phyloP scores from a whole-genome alignment of 192 early-diverging fungal genomes.

The Umbelopsis vinacea region DNA sequence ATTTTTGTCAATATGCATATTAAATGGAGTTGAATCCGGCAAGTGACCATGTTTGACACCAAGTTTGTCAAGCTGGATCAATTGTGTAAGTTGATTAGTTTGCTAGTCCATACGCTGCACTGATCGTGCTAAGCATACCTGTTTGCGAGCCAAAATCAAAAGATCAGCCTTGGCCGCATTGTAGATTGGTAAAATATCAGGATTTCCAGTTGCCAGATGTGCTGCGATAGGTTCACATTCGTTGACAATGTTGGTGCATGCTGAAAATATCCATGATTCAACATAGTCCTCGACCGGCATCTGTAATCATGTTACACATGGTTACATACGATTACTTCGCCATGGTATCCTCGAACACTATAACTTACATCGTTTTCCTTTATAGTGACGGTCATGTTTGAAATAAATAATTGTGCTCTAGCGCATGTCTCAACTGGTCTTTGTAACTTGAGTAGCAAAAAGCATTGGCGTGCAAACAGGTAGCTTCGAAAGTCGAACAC shows the following conservation, averaged over 20 bases:
- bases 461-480: constrained; percentile 90
- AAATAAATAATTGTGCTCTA: constrained; percentile 76
- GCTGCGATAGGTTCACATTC: constrained; percentile 80
- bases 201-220: constrained; percentile 42
- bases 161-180: constrained; percentile 80
- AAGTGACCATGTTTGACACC: constrained; percentile 64
- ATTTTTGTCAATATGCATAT: constrained; percentile 53
- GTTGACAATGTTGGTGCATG: constrained; percentile 74
- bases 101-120: not conserved
- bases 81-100: constrained; percentile 10
- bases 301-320: not conserved
- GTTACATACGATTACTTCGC: not conserved
- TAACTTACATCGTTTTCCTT: constrained; percentile 67
- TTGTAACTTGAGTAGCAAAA: constrained; percentile 72
- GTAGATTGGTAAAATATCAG: constrained; percentile 54
- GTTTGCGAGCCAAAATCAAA: constrained; percentile 72
- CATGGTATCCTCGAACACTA: too few relatives aligned
- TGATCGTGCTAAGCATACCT: constrained; percentile 49
- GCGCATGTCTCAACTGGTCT: constrained; percentile 68
- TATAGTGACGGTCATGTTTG: constrained; percentile 70
- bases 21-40: constrained; percentile 56
- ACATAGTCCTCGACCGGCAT: constrained; percentile 58
- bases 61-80: constrained; percentile 70
- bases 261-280: constrained; percentile 82
- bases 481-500: constrained; percentile 98